Conservation (phyloP, 163 green algal species). For the Scenedesmus sp. region DNA sequence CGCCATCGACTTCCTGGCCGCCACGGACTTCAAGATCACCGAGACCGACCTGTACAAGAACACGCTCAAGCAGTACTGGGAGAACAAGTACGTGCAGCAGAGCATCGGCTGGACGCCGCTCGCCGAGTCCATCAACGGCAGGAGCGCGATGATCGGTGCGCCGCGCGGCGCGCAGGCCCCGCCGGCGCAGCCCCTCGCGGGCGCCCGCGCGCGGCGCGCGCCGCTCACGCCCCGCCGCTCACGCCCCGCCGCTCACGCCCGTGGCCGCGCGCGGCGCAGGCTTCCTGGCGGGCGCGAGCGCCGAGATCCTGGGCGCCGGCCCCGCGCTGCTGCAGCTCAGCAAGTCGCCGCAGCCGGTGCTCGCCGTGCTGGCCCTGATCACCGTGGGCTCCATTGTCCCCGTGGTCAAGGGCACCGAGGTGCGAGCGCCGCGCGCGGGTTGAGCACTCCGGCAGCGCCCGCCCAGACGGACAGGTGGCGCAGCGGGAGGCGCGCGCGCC, state of each 20-base stretch:
- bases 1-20: slow-evolving; percentile 55
- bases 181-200: too few relatives aligned
- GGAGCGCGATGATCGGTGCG: slow-evolving; percentile 56
- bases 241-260: too few relatives aligned
- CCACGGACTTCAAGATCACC: slow-evolving; percentile 52
- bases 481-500: too few relatives aligned
- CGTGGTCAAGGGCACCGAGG: slow-evolving; percentile 48
- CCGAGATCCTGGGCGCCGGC: slow-evolving; percentile 55
- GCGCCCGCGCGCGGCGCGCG: too few relatives aligned
- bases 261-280: slow-evolving; percentile 34
- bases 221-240: too few relatives aligned
- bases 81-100: slow-evolving; percentile 50
- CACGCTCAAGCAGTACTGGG: slow-evolving; percentile 48
- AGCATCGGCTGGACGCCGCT: slow-evolving; percentile 46
- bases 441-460: too few relatives aligned
- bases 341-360: slow-evolving; percentile 48
- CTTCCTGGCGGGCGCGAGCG: slow-evolving; percentile 50
- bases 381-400: slow-evolving; percentile 52
- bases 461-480: too few relatives aligned
- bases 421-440: too few relatives aligned
- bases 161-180: too few relatives aligned
- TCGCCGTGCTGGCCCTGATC: slow-evolving; percentile 51
- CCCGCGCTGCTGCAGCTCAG: slow-evolving; percentile 56
- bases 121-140: slow-evolving; percentile 63
- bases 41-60: slow-evolving; percentile 50